phyloP scores from a whole-genome alignment of 352 stramenopile species.

The Phytopythium mirpurense region DNA sequence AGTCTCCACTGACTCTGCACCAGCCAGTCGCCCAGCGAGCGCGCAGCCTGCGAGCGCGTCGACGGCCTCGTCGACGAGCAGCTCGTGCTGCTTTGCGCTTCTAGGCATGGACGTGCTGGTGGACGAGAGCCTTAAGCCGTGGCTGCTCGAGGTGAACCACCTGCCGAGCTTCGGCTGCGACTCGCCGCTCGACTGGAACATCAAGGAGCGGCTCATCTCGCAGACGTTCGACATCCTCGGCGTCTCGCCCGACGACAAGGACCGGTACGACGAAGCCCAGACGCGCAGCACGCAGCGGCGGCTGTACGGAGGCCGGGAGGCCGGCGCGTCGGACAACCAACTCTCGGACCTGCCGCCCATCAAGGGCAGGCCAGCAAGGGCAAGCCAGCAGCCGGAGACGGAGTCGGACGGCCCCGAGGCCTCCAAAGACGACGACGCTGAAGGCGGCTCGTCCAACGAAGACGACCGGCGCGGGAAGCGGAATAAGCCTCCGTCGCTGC shows the following conservation, averaged over 20 bases:
- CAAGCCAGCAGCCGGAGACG: constrained; percentile 8
- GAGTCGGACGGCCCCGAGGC: not conserved
- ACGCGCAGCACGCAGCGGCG: constrained; percentile 50
- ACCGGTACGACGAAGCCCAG: constrained; percentile 64
- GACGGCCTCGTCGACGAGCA: not conserved
- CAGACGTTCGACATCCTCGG: constrained; percentile 90
- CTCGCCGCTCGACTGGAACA: constrained; percentile 91
- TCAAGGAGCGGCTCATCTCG: constrained; percentile 93
- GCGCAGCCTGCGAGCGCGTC: not conserved
- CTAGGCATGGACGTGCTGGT: constrained; percentile 97
- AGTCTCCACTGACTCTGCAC: not conserved
- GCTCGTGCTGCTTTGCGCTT: constrained; percentile 86
- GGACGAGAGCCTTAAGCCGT: constrained; percentile 92
- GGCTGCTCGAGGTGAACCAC: constrained; percentile 98
- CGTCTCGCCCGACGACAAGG: constrained; percentile 73
- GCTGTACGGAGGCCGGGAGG: constrained; percentile 44
- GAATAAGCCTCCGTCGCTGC: constrained; percentile 11
- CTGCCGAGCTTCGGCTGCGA: constrained; percentile 95
- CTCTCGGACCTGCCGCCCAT: constrained; percentile 5
- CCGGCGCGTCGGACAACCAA: constrained; percentile 27
- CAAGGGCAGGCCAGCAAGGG: constrained; percentile 6
- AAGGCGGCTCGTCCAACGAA: not conserved
- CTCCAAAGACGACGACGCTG: not conserved
- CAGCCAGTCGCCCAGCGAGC: constrained; percentile 14
- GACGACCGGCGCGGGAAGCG: not conserved